Percentiles rank a stretch among this genome's conserved stretches.
phyloP scores from a whole-genome alignment of 345 rosid genomes.

The Eucalyptus pauciflora region DNA sequence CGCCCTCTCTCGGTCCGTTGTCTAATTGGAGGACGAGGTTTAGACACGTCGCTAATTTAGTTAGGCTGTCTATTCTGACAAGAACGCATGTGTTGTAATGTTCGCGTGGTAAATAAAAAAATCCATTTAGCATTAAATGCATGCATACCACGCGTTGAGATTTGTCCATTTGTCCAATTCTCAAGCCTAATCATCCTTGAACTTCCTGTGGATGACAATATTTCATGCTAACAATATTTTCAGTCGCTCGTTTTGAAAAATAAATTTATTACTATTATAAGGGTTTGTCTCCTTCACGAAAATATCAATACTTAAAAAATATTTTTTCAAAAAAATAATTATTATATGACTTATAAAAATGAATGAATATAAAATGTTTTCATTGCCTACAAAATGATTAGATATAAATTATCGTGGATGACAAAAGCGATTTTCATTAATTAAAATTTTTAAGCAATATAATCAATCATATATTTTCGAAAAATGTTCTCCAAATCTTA shows the following conservation, averaged over 20 bases:
- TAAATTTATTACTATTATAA: neutral
- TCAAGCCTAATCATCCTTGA: neutral
- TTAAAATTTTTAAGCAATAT: too few relatives aligned
- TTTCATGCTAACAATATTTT: neutral
- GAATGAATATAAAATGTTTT: too few relatives aligned
- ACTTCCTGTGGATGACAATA: neutral
- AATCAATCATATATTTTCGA: too few relatives aligned
- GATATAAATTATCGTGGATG: too few relatives aligned
- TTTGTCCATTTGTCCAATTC: neutral
- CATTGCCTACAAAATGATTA: fast-evolving
- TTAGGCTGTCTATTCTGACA: neutral
- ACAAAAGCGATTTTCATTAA: fast-evolving
- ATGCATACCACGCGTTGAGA: neutral
- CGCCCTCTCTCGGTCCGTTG: neutral
- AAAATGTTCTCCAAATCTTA: neutral
- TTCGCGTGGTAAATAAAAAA: neutral
- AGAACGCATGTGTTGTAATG: neutral
- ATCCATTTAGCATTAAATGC: neutral
- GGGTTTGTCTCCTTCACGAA: neutral
- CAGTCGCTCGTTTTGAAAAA: neutral
- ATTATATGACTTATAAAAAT: too few relatives aligned
- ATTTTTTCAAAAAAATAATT: too few relatives aligned
- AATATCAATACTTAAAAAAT: neutral
- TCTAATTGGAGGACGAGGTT: neutral
- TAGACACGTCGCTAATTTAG: neutral